These are phyloP conservation scores for Paramarasmius palmivorus DNA, from an alignment of 1,284 basidiomycete species.

Conservation along the genomic window DNA sequence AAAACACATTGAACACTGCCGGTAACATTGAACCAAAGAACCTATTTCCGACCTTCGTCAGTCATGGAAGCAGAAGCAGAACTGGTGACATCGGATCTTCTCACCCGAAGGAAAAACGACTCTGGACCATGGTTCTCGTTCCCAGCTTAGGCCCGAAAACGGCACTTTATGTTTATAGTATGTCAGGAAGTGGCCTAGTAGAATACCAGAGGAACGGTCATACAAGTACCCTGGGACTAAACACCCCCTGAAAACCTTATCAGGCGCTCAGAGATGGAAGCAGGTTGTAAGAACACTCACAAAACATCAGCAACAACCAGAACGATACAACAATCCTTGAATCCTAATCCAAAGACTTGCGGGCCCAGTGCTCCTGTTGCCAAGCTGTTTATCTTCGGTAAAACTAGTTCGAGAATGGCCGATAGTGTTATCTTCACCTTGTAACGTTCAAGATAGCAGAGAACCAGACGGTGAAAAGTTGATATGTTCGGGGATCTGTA, in stretches of 20 bases:
- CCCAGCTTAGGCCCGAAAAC: constrained; percentile 64
- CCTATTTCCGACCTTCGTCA: constrained; percentile 30
- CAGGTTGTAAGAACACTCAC: constrained; percentile 34
- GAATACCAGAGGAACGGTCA: constrained; percentile 22
- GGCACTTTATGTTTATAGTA: constrained; percentile 32
- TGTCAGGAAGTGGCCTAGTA: constrained; percentile 19
- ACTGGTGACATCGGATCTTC: constrained; percentile 2
- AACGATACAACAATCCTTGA: constrained; percentile 51
- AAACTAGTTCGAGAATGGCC: constrained; percentile 19
- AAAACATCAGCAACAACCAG: constrained; percentile 56
- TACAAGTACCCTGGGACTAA: constrained; percentile 56
- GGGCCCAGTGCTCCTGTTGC: constrained; percentile 39
- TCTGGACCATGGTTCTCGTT: constrained; percentile 62
- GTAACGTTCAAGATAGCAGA: constrained; percentile 63
- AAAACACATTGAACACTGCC: constrained; percentile 62
- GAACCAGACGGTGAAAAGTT: constrained; percentile 70
- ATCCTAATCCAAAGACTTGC: constrained; percentile 55
- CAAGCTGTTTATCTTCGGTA: background rate
- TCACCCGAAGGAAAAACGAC: constrained; percentile 36
- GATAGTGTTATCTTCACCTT: constrained; percentile 53
- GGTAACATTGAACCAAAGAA: constrained; percentile 66
- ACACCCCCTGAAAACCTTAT: constrained; percentile 27
- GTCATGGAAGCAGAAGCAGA: too few species aligned
- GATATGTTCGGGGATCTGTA: constrained; percentile 54
- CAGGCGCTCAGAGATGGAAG: constrained; percentile 2